phyloP scores from a whole-genome alignment of 441 rosid species.

The Raphanus hybrid region DNA sequence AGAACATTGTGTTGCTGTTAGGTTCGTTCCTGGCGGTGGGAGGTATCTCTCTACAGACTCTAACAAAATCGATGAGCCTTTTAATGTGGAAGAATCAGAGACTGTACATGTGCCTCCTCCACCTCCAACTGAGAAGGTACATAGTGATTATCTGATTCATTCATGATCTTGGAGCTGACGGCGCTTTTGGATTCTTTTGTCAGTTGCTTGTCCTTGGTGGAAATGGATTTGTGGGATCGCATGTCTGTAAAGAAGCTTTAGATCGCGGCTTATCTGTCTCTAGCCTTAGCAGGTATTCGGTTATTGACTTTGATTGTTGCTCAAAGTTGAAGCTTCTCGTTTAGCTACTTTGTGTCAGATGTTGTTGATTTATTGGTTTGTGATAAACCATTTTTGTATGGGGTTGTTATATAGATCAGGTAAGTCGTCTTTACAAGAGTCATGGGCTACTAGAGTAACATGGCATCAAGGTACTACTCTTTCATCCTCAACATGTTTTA shows the following conservation, averaged over 20 bases:
- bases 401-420: constrained; percentile 66
- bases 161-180: constrained; percentile 24
- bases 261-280: constrained; percentile 74
- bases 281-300: constrained; percentile 88
- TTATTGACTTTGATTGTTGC: constrained; percentile 10
- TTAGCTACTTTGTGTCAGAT: constrained; percentile 9
- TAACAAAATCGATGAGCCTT: constrained; percentile 57
- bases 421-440: constrained; percentile 66
- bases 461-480: constrained; percentile 84
- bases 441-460: constrained; percentile 77
- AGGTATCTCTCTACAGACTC: constrained; percentile 74
- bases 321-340: background rate
- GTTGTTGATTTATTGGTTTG: background rate
- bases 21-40: constrained; percentile 47
- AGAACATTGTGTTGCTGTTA: constrained; percentile 25
- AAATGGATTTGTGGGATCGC: constrained; percentile 96
- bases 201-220: constrained; percentile 97
- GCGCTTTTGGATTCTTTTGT: constrained; percentile 10
- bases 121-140: constrained; percentile 80
- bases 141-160: background rate
- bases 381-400: constrained; percentile 6
- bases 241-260: constrained; percentile 83
- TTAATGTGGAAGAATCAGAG: constrained; percentile 88
- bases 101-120: constrained; percentile 82
- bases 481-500: constrained; percentile 21